phyloP scores from a whole-genome alignment of 768 basidiomycete genomes.

The Candolleomyces aberdarensis region DNA sequence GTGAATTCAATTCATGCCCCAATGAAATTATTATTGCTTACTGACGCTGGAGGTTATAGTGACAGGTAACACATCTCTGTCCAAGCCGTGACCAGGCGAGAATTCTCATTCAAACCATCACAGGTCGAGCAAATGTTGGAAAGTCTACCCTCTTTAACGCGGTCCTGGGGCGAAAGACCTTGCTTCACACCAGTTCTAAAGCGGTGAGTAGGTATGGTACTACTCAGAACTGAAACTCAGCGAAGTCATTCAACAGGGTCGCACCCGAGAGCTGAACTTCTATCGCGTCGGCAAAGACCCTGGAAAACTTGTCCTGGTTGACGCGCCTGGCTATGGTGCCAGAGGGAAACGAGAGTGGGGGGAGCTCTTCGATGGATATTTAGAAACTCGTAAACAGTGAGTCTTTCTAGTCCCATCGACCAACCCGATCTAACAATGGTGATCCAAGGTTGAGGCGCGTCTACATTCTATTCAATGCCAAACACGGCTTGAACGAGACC shows the following conservation, averaged over 20 bases:
- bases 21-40: background rate
- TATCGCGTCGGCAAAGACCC: constrained; percentile 60
- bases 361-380: constrained; percentile 59
- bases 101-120: background rate
- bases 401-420: constrained; percentile 17
- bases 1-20: constrained; percentile 19
- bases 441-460: constrained; percentile 58
- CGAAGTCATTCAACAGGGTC: constrained; percentile 45
- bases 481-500: constrained; percentile 53
- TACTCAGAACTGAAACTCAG: background rate
- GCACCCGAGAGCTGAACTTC: constrained; percentile 71
- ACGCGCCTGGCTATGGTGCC: constrained; percentile 78
- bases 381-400: constrained; percentile 59
- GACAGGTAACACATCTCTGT: constrained; percentile 29
- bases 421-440: too few species aligned
- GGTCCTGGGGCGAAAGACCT: constrained; percentile 52
- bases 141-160: constrained; percentile 76
- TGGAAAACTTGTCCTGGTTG: constrained; percentile 65
- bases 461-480: constrained; percentile 68
- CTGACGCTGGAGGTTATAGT: constrained; percentile 37
- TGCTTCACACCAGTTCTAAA: constrained; percentile 66
- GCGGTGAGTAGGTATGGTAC: constrained; percentile 43
- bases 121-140: constrained; percentile 77
- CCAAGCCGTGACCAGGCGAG: background rate
- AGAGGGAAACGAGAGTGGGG: constrained; percentile 80